Evolutionary conservation across 75 land plant genomes (phyloP).

Genomic region (Gnetum montanum): DNA sequence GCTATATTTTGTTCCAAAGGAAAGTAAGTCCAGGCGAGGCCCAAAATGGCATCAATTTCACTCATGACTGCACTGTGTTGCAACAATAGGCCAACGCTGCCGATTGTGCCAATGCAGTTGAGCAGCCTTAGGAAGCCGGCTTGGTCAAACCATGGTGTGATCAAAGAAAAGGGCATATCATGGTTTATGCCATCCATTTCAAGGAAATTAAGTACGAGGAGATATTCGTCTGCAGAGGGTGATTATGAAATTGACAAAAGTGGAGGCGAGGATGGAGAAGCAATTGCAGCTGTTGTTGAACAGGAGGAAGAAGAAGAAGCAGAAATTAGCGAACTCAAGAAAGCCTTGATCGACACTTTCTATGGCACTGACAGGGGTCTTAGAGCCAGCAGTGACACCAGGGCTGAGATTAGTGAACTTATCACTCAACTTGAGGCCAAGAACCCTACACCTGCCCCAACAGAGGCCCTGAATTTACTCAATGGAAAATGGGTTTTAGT

Average conservation of each 20-base stretch:
- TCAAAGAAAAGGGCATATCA: no score
- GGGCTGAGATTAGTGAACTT: slow-evolving; percentile 88
- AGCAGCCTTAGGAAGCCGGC: no score
- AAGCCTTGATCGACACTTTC: slow-evolving; percentile 56
- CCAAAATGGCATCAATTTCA: no score
- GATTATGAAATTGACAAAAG: not conserved
- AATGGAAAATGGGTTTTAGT: slow-evolving; percentile 94
- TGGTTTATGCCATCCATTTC: no score
- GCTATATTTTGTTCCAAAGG: no score
- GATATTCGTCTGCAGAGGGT: no score
- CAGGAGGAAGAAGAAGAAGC: slow-evolving; percentile 18
- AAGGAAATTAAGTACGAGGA: no score
- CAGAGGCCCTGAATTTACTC: slow-evolving; percentile 69
- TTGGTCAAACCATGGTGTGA: no score
- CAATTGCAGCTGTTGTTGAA: not conserved
- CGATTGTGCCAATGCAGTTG: no score
- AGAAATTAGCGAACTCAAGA: slow-evolving; percentile 46
- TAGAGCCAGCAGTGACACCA: slow-evolving; percentile 72
- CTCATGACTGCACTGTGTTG: no score
- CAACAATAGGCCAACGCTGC: no score
- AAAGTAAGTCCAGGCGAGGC: no score
- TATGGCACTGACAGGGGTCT: slow-evolving; percentile 85
- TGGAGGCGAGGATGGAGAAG: not conserved
- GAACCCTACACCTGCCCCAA: slow-evolving; percentile 93
- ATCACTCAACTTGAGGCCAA: slow-evolving; percentile 87